Base-by-base conservation (phyloP, 441 rosid genomes). In the Gossypium aridum region DNA sequence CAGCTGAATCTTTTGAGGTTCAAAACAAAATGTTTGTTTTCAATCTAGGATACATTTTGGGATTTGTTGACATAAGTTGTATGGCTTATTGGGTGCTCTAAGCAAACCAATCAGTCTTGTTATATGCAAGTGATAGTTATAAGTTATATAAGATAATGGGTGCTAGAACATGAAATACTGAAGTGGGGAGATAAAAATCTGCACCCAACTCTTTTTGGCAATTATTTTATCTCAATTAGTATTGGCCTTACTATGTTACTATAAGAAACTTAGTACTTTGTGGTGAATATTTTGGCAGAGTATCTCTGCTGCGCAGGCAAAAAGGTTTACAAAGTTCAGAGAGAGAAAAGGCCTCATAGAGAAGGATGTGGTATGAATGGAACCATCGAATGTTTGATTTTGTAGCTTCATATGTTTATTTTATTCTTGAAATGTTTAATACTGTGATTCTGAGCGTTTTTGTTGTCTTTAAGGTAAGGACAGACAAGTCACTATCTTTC, bases 291-390 rank as follows among this genome's bases (percentile, higher is more conserved):
- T 71, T 79, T 39, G 82, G 86, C 88, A 96, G 99, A 88, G 97
- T 75, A 92, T 96, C 71, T 90, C 96, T 55, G 82, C 91, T 60
- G 93, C 85, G 67, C 99, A 96, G 83, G 98, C 97, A 68, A 96
- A 85, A 83, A 89, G 96, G 78, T 96, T 93, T 85, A 85, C 97
- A 10, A 96, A 96, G 78, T 96, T 87, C 83, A 87, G 97, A 83
- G 99, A 96, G 88, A 86, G 98, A 84, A 96, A 90, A 80, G 92
- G 97, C 72, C 91, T 88, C 71, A 83, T 93, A 72, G 98, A 93
- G 75, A 96, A 93, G 86, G 98, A 96, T 76, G 98, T 96, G 95
- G 99, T 96, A 87, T 75, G 91, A 78, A 67, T 76, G 76, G 75
- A 78, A 25, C 64, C 64, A 60, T 53, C 10, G 19, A 56, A 22